phyloP scores from a whole-genome alignment of 371 early-diverging fungal genomes.

The Funneliformis caledonium region DNA sequence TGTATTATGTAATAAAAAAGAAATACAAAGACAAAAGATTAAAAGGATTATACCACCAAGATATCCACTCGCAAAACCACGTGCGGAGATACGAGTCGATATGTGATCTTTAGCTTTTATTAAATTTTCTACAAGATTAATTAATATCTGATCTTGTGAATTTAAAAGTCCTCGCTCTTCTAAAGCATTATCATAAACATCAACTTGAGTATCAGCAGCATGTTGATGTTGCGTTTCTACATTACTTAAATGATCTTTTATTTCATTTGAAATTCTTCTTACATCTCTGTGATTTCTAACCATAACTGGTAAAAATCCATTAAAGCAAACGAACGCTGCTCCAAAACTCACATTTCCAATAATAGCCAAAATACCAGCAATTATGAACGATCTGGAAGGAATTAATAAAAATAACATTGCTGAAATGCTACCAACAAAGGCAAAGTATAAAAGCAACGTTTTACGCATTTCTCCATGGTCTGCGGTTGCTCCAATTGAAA shows the following conservation, averaged over 20 bases:
- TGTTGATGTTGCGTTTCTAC: neutral
- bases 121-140: constrained; percentile 19
- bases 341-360: constrained; percentile 57
- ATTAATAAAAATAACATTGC: constrained; percentile 46
- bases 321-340: constrained; percentile 58
- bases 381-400: constrained; percentile 43
- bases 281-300: constrained; percentile 55
- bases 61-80: constrained; percentile 56
- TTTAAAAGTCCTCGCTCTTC: constrained; percentile 3
- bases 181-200: constrained; percentile 15
- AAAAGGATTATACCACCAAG: constrained; percentile 51
- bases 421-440: constrained; percentile 49
- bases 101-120: constrained; percentile 47
- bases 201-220: constrained; percentile 6
- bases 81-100: constrained; percentile 54
- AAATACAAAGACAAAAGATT: constrained; percentile 53
- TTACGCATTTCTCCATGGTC: constrained; percentile 65
- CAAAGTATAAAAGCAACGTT: constrained; percentile 55
- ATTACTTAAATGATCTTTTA: neutral
- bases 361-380: constrained; percentile 53
- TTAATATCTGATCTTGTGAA: neutral
- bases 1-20: constrained; percentile 45
- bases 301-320: constrained; percentile 63
- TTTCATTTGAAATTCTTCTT: constrained; percentile 11
- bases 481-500: constrained; percentile 62